Evolutionary conservation across 345 rosid species (phyloP), one percentile per base, ranked within the genome.

Genomic region (Rhizophora mangle): DNA sequence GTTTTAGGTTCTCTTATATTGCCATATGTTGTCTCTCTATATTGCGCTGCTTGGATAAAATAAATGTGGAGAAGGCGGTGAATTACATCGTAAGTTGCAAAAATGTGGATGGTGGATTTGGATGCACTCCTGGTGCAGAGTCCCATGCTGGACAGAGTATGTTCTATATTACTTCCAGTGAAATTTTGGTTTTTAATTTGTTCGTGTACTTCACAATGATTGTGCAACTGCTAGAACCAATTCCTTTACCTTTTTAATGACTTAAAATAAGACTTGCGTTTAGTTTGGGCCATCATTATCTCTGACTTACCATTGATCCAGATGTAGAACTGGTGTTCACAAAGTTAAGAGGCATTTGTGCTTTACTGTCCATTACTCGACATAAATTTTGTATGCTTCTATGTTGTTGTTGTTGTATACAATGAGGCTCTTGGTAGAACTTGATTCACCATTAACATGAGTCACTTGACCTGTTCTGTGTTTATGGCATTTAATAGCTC

Each of bases 71-170:
- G 77, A 95, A 84, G 77, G 98, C 96, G 1, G 96, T 88, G 73
- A 71, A 79, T 65, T 95, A 87, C 74, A 86, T 92, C 26, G 74
- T 95, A 54, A 87, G 97, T 70, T 95, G 99, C 91, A 86, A 85
- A 86, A 95, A 90, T 76, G 71, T 84, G 56, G 99, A 92, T 67
- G 97, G 99, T 65, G 99, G 99, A 68, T 95, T 95, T 72, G 98
- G 99, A 66, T 87, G 99, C 79, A 84, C 87, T 46, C 96, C 99
- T 74, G 93, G 96, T 60, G 93, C 85, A 59, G 96, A 92, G 82
- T 95, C 97, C 67, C 97, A 95, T 82, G 87, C 97, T 34, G 93
- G 96, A 69, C 99, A 95, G 78, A 88, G 99, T 92, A 89, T 67
- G 97, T 77, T 68, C 60, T 43, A 15, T 43, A 18, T 37, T 29